phyloP scores from a whole-genome alignment of 2,329 filamentous ascomycete species.

The Pseudogymnoascus sp. region DNA sequence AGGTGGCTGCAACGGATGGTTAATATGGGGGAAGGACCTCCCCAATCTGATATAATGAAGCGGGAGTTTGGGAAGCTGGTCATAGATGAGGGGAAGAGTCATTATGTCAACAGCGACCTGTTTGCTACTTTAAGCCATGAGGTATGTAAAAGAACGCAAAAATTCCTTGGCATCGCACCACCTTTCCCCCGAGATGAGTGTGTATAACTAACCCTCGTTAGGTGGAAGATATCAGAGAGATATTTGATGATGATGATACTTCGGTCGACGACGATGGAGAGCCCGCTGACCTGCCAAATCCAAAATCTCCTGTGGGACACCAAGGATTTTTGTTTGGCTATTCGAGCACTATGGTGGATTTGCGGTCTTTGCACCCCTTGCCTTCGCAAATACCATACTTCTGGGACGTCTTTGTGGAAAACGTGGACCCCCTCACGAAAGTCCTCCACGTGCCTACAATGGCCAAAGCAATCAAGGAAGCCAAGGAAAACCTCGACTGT shows the following conservation, averaged over 20 bases:
- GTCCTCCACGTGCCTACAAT: conserved; percentile 63
- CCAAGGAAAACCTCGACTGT: conserved; percentile 50
- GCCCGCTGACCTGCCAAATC: conserved; percentile 17
- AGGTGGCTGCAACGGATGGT: conserved; percentile 21
- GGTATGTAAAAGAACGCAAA: conserved; percentile 36
- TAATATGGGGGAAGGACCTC: conserved; percentile 21
- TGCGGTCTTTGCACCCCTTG: conserved; percentile 57
- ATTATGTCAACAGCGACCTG: conserved; percentile 74
- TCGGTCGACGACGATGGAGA: conserved; percentile 18
- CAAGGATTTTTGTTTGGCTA: conserved; percentile 69
- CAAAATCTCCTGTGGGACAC: conserved; percentile 40
- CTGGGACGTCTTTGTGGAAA: conserved; percentile 66
- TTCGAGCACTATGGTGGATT: conserved; percentile 61
- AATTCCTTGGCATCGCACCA: neutral
- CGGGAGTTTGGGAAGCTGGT: conserved; percentile 59
- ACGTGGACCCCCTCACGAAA: conserved; percentile 67
- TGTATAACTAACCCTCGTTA: neutral
- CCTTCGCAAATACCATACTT: conserved; percentile 59
- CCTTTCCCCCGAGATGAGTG: neutral
- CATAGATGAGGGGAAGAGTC: conserved; percentile 58
- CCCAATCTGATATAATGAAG: conserved; percentile 28
- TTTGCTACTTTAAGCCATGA: conserved; percentile 66
- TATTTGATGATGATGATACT: conserved; percentile 23
- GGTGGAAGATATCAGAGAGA: conserved; percentile 27
- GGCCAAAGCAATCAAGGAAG: conserved; percentile 53